Base-by-base conservation (phyloP, 2,329 filamentous ascomycete genomes). In the Colletotrichum sp. region DNA sequence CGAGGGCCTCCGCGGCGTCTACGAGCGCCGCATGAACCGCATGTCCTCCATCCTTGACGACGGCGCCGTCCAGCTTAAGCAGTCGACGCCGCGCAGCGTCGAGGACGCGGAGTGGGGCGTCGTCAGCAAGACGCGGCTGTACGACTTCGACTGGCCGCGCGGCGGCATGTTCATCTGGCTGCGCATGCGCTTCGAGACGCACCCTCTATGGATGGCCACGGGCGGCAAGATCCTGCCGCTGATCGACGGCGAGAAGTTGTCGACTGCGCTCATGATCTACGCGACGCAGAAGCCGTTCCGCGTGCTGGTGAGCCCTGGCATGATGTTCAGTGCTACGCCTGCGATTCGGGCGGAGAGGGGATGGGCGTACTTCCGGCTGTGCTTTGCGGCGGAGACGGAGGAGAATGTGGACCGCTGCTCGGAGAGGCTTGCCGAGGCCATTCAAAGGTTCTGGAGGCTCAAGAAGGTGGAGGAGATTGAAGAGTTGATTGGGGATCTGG, bases 121-220 rank as follows among this genome's bases (percentile, higher is more conserved):
- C 75, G 90, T 98, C 63, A 92, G 93, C 80, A 96, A 94, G 85
- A 93, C 91, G 1, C 89, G 90, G 76, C 90, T 98, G 79, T 95
- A 93, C 83, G 91, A 93, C 61, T 98, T 98, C 82, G 85, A 90
- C 79, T 95, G 94, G 89, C 96, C 96, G 1, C 91, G 94, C 32
- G 96, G 93, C 43, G 96, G 96, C 81, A 98, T 98, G 96, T 98
- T 98, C 83, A 85, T 98, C 72, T 98, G 96, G 96, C 81, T 98
- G 5, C 89, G 91, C 72, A 85, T 97, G 76, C 89, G 92, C 82
- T 94, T 96, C 79, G 90, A 93, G 71, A 87, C 88, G 3, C 96
- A 98, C 81, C 95, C 95, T 14, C 88, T 98, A 16, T 93, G 88
- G 82, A 80, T 83, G 68, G 83, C 83, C 4, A 78, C 80, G 59